Percentiles rank a stretch among this genome's conserved stretches.
Evolutionary conservation across 2,329 filamentous ascomycete species (phyloP).

Genomic region (Aspergillus melleus): DNA sequence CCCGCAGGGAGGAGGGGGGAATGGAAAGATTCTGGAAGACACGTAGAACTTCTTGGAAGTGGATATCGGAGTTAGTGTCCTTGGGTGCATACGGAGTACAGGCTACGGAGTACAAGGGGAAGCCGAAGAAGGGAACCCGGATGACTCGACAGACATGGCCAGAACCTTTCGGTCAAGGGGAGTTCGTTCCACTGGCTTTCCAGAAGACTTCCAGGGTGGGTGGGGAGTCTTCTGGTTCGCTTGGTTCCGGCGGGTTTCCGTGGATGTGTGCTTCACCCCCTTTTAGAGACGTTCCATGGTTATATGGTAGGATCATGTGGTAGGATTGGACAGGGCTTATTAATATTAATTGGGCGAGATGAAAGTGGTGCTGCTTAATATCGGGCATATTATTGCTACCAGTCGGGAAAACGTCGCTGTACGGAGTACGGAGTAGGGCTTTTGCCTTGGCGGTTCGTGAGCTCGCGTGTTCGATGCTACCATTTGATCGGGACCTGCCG

Average conservation of each 20-base stretch:
- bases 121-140: background rate
- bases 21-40: constrained; percentile 24
- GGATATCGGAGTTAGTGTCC: background rate
- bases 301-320: too few relatives aligned
- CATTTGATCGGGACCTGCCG: too few relatives aligned
- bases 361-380: background rate
- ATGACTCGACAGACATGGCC: too few relatives aligned
- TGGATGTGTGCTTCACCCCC: background rate
- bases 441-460: too few relatives aligned
- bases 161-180: background rate
- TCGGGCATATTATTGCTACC: too few relatives aligned
- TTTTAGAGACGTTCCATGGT: background rate
- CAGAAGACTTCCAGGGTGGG: too few relatives aligned
- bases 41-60: constrained; percentile 16
- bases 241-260: background rate
- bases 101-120: background rate
- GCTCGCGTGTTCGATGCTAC: too few relatives aligned
- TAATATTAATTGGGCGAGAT: background rate
- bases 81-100: background rate
- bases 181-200: too few relatives aligned
- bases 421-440: too few relatives aligned
- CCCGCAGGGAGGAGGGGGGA: background rate
- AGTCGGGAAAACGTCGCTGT: too few relatives aligned
- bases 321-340: too few relatives aligned
- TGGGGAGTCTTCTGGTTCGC: too few relatives aligned